These are phyloP conservation scores for Thraustochytrium sp. DNA, from an alignment of 352 stramenopile genomes.

Conservation along the genomic window DNA sequence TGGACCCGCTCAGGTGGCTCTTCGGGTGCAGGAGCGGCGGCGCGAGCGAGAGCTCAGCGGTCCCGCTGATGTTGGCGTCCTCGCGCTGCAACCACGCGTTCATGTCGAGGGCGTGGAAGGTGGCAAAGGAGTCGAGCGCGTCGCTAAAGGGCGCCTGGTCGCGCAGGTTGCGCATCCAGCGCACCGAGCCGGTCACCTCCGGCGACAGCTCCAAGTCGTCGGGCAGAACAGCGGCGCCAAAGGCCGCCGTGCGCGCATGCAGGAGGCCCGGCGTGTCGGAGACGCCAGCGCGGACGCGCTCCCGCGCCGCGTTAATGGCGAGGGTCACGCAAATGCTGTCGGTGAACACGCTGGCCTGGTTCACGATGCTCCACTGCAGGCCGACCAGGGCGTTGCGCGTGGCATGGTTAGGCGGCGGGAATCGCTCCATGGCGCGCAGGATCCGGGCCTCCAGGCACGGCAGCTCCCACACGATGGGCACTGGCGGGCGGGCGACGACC, in stretches of 20 bases:
- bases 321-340: neutral
- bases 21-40: neutral
- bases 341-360: neutral
- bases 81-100: slow-evolving; percentile 17
- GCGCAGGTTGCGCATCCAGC: neutral
- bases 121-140: slow-evolving; percentile 7
- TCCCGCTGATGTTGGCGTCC: neutral
- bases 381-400: no score
- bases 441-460: neutral
- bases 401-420: no score
- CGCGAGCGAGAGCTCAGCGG: slow-evolving; percentile 1
- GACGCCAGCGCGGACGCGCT: neutral
- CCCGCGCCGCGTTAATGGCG: neutral
- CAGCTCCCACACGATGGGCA: neutral
- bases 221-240: neutral
- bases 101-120: slow-evolving; percentile 32
- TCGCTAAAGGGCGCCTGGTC: slow-evolving; percentile 1
- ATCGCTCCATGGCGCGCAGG: neutral
- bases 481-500: neutral
- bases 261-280: neutral
- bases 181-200: neutral
- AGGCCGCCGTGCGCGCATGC: neutral
- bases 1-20: neutral
- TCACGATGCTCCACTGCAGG: neutral
- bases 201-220: neutral